phyloP scores from a whole-genome alignment of 139 green algal species.

The Picochlorum sp. region DNA sequence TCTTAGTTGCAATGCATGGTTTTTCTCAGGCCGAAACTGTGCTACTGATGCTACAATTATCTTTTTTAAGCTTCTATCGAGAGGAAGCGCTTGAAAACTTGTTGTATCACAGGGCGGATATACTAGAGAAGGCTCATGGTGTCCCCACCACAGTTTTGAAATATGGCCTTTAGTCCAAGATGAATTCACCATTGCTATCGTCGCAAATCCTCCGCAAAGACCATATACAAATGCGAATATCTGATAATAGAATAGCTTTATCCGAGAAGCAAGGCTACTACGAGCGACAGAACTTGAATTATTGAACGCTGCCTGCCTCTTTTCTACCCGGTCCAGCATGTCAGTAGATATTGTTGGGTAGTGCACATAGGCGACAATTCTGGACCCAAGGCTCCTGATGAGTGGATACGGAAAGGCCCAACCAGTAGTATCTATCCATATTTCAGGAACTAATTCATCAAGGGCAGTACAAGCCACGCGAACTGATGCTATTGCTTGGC shows the following conservation, averaged over 20 bases:
- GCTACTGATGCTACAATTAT: conserved; percentile 75
- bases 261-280: conserved; percentile 11
- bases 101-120: conserved; percentile 80
- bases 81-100: conserved; percentile 56
- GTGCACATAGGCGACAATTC: conserved; percentile 80
- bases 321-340: conserved; percentile 63
- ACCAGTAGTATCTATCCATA: conserved; percentile 86
- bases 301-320: conserved; percentile 47
- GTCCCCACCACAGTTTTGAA: conserved; percentile 56
- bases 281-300: conserved; percentile 38
- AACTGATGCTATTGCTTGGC: conserved; percentile 62
- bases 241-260: conserved; percentile 86
- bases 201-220: conserved; percentile 23
- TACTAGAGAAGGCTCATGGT: conserved; percentile 38
- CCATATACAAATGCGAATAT: conserved; percentile 65
- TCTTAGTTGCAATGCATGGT: conserved; percentile 45
- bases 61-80: conserved; percentile 67
- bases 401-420: conserved; percentile 89
- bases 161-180: conserved; percentile 90
- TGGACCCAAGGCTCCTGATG: conserved; percentile 39
- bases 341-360: conserved; percentile 87
- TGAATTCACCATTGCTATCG: conserved; percentile 81
- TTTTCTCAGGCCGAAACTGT: conserved; percentile 95
- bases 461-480: conserved; percentile 60
- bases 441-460: conserved; percentile 43